These are phyloP conservation scores for Fusarium sp. DNA, from an alignment of 2,329 filamentous ascomycete species.

Conservation along the genomic window DNA sequence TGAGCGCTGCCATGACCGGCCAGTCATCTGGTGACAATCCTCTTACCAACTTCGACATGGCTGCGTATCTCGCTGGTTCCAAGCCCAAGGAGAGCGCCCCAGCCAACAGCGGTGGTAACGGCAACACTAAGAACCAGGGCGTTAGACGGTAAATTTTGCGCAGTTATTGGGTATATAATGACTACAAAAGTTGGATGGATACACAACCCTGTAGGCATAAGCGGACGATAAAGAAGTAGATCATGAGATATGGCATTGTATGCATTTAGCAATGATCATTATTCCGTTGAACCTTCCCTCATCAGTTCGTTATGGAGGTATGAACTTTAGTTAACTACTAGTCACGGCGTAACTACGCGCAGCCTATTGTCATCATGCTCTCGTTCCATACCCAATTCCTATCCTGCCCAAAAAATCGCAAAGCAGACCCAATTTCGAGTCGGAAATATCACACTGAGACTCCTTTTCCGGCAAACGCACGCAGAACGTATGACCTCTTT, in stretches of 20 bases:
- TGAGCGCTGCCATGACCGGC: conserved; percentile 64
- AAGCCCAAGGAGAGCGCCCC: conserved; percentile 52
- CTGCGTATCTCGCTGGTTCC: conserved; percentile 68
- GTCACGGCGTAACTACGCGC: neutral
- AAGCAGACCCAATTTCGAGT: conserved; percentile 8
- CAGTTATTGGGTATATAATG: neutral
- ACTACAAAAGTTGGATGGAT: neutral
- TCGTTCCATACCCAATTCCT: conserved; percentile 4
- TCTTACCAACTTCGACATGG: conserved; percentile 68
- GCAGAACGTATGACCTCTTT: neutral
- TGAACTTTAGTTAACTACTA: neutral
- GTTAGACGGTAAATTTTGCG: conserved; percentile 46
- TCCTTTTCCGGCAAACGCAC: neutral
- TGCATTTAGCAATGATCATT: neutral
- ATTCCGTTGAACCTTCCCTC: neutral
- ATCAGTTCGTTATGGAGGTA: neutral
- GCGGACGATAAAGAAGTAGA: neutral
- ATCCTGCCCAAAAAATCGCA: neutral
- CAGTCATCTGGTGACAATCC: conserved; percentile 50
- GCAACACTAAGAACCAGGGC: conserved; percentile 51
- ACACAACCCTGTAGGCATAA: neutral
- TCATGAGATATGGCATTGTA: conserved; percentile 6
- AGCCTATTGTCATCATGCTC: neutral
- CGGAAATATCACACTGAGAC: neutral
- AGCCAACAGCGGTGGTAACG: conserved; percentile 28